Base-by-base conservation (phyloP, 306 rosid genomes). In the Delonix regia region DNA sequence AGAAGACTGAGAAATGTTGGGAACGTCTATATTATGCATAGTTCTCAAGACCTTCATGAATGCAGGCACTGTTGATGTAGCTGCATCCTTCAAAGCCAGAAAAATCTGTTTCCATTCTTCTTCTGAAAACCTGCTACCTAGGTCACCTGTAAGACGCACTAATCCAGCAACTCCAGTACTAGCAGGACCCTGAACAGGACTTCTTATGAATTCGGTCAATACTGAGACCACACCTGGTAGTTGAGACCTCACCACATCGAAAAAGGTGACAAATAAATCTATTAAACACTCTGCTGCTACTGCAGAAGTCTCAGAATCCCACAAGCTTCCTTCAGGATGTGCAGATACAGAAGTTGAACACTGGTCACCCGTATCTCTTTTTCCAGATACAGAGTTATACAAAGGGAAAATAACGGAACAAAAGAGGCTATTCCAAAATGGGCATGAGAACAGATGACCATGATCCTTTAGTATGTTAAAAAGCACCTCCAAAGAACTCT, bases 401-500 rank as follows among this genome's bases (percentile, higher is more conserved):
- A 93, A 82, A 27, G 99, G 97, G 82, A 87, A 91, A 80, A 95
- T 85, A 68, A 95, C 93, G 52, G 92, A 84, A 77, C 83, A 78
- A 77, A 90, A 85, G 83, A 95, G 84, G 75, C 84, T 90, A 80
- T 85, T 85, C 99, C 98, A 95, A 85, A 95, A 93, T 51, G 85
- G 80, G 63, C 44, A 63, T 28, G 99, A 89, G 85, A 95, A 95
- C 19, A 93, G 93, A 85, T 93, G 98, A 14, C 99, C 99, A 38
- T 95, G 99, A 86, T 95, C 99, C 90, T 88, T 91, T 61, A 95
- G 78, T 80, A 93, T 95, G 85, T 95, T 93, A 79, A 95, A 95
- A 82, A 95, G 98, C 78, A 95, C 98, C 88, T 95, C 99, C 87
- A 95, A 83, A 28, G 99, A 95, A 83, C 98, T 93, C 93, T 88